A percentile compares a stretch with the other conserved stretches of the same genome.
Evolutionary conservation across 2,329 filamentous ascomycete genomes (phyloP).

Genomic region (Penicillium sp.): DNA sequence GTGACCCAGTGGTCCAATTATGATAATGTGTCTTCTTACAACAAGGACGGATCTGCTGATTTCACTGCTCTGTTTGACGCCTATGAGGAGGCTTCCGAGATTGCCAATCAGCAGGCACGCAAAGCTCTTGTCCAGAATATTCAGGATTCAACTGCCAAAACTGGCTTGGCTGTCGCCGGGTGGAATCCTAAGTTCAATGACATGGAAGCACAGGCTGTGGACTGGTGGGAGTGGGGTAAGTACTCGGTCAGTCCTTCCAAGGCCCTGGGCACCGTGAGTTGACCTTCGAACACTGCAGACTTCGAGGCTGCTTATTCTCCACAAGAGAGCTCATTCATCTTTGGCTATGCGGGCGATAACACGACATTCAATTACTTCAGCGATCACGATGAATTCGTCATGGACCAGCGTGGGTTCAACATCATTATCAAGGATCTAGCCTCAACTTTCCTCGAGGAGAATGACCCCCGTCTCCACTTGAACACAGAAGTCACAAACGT

Average conservation of each 20-base stretch:
- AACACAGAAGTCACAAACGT: conserved; percentile 57
- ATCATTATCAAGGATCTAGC: conserved; percentile 57
- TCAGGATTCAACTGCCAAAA: conserved; percentile 59
- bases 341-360: conserved; percentile 55
- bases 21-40: conserved; percentile 57
- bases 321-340: conserved; percentile 55
- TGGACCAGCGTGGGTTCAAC: conserved; percentile 60
- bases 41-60: conserved; percentile 54
- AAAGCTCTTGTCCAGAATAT: conserved; percentile 56
- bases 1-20: conserved; percentile 58
- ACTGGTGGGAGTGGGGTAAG: conserved; percentile 55
- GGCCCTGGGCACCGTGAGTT: neutral
- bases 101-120: conserved; percentile 53
- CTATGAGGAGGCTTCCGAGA: conserved; percentile 48
- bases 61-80: conserved; percentile 51
- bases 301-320: conserved; percentile 59
- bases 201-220: conserved; percentile 56
- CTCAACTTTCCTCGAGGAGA: conserved; percentile 51
- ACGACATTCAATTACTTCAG: conserved; percentile 60
- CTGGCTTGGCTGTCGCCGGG: conserved; percentile 56
- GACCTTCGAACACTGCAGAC: conserved; percentile 38
- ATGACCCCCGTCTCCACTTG: conserved; percentile 57
- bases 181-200: conserved; percentile 58
- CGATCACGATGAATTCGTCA: conserved; percentile 59
- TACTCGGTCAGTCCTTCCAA: neutral